These are phyloP conservation scores for Dothideomycetes sp. DNA, from an alignment of 2,329 filamentous ascomycete species.

Conservation along the genomic window DNA sequence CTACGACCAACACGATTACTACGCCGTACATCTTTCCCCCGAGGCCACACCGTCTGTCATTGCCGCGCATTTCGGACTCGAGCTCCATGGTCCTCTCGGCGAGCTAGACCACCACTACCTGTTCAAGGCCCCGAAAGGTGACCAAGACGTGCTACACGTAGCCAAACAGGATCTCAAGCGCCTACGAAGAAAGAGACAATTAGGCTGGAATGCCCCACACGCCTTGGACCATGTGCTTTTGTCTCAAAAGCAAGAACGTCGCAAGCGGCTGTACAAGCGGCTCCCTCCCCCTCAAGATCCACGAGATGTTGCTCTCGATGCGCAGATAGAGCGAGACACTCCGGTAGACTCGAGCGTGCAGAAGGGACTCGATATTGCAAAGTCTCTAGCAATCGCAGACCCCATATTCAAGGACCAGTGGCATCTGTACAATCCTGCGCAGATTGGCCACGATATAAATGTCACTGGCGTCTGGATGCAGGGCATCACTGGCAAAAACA, in stretches of 20 bases:
- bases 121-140: slow-evolving; percentile 57
- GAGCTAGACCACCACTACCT: slow-evolving; percentile 73
- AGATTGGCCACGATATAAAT: slow-evolving; percentile 84
- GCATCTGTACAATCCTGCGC: slow-evolving; percentile 79
- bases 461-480: slow-evolving; percentile 89
- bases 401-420: slow-evolving; percentile 92
- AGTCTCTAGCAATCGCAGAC: slow-evolving; percentile 64
- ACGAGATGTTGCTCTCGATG: neutral
- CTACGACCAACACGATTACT: slow-evolving; percentile 78
- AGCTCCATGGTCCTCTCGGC: slow-evolving; percentile 71
- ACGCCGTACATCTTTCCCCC: slow-evolving; percentile 72
- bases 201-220: slow-evolving; percentile 34
- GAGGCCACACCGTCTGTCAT: slow-evolving; percentile 56
- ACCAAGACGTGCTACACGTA: slow-evolving; percentile 42
- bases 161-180: slow-evolving; percentile 42
- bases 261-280: slow-evolving; percentile 52
- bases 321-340: slow-evolving; percentile 5
- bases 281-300: slow-evolving; percentile 19
- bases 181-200: slow-evolving; percentile 51
- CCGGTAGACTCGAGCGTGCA: slow-evolving; percentile 37
- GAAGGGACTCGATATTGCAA: slow-evolving; percentile 50
- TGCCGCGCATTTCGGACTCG: slow-evolving; percentile 61
- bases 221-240: slow-evolving; percentile 65
- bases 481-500: slow-evolving; percentile 79
- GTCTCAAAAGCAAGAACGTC: slow-evolving; percentile 65